Percentiles rank a stretch among this genome's conserved stretches.
phyloP scores from a whole-genome alignment of 2,329 filamentous ascomycete genomes.

The Chaetothyriales sp. region DNA sequence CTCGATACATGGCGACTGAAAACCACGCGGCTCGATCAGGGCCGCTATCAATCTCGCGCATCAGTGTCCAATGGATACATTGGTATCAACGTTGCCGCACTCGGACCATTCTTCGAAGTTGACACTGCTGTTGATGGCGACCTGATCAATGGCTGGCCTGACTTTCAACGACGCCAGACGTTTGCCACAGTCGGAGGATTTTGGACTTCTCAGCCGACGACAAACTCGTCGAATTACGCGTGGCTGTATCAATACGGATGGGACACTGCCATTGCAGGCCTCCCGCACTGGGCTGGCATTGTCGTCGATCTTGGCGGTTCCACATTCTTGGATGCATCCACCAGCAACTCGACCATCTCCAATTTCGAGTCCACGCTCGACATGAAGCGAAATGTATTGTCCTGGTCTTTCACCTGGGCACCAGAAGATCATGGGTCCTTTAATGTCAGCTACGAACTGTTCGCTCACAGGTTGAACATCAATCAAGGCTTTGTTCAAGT shows the following conservation, averaged over 20 bases:
- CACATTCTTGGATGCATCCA: slow-evolving; percentile 46
- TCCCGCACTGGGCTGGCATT: slow-evolving; percentile 55
- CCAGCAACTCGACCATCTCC: slow-evolving; percentile 44
- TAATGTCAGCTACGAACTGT: slow-evolving; percentile 51
- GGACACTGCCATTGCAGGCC: slow-evolving; percentile 56
- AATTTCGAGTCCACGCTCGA: slow-evolving; percentile 49
- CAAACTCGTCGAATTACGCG: slow-evolving; percentile 49
- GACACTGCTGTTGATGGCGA: slow-evolving; percentile 38
- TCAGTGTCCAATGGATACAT: slow-evolving; percentile 51
- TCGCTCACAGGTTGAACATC: slow-evolving; percentile 49
- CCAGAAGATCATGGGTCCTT: slow-evolving; percentile 40
- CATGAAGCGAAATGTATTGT: slow-evolving; percentile 48
- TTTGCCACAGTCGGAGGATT: slow-evolving; percentile 58
- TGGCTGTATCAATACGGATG: slow-evolving; percentile 58
- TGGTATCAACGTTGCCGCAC: slow-evolving; percentile 49
- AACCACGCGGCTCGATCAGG: slow-evolving; percentile 41
- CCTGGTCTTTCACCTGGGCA: slow-evolving; percentile 55
- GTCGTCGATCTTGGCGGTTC: slow-evolving; percentile 42
- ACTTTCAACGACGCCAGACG: slow-evolving; percentile 48
- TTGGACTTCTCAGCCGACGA: slow-evolving; percentile 46
- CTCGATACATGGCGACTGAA: slow-evolving; percentile 43
- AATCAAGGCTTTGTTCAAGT: slow-evolving; percentile 50
- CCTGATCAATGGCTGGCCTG: slow-evolving; percentile 52
- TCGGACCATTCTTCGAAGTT: slow-evolving; percentile 50
- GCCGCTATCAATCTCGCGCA: slow-evolving; percentile 47